phyloP scores from a whole-genome alignment of 805 yeast species.

The Priceomyces carsonii region DNA sequence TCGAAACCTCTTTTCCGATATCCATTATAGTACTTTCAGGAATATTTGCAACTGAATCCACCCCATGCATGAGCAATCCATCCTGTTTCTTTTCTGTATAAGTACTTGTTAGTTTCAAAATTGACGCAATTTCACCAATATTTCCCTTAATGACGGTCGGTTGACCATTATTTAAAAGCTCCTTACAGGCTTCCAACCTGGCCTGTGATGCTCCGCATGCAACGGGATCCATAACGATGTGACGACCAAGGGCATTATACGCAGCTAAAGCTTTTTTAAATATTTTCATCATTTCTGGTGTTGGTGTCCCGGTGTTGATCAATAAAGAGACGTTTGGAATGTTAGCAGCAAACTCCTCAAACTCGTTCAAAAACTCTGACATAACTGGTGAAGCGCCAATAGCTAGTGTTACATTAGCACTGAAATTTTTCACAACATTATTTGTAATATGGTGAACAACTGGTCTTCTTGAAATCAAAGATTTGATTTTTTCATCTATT shows the following conservation, averaged over 20 bases:
- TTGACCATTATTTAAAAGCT: conserved; percentile 56
- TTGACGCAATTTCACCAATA: conserved; percentile 77
- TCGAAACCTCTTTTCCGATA: conserved; percentile 52
- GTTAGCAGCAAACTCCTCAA: conserved; percentile 55
- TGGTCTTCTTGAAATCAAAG: conserved; percentile 43
- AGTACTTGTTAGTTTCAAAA: conserved; percentile 33
- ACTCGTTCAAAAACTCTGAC: conserved; percentile 76
- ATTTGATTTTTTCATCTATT: conserved; percentile 8
- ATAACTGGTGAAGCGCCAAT: conserved; percentile 86
- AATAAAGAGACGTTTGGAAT: conserved; percentile 58
- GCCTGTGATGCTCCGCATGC: conserved; percentile 81
- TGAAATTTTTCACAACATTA: conserved; percentile 81
- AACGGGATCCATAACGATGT: conserved; percentile 87
- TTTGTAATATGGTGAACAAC: conserved; percentile 87
- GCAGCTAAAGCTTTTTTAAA: conserved; percentile 53
- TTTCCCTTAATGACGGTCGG: conserved; percentile 80
- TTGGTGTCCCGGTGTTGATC: conserved; percentile 76
- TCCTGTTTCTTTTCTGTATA: conserved; percentile 16
- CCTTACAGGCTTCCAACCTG: conserved; percentile 50
- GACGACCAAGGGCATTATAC: conserved; percentile 58
- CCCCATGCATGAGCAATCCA: conserved; percentile 63
- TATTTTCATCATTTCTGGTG: conserved; percentile 40
- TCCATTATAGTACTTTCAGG: conserved; percentile 24
- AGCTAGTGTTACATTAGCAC: conserved; percentile 84
- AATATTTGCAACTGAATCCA: conserved; percentile 49